These are phyloP conservation scores for Aspergillus ellipticus DNA, from an alignment of 495 filamentous ascomycete species.

Conservation along the genomic window DNA sequence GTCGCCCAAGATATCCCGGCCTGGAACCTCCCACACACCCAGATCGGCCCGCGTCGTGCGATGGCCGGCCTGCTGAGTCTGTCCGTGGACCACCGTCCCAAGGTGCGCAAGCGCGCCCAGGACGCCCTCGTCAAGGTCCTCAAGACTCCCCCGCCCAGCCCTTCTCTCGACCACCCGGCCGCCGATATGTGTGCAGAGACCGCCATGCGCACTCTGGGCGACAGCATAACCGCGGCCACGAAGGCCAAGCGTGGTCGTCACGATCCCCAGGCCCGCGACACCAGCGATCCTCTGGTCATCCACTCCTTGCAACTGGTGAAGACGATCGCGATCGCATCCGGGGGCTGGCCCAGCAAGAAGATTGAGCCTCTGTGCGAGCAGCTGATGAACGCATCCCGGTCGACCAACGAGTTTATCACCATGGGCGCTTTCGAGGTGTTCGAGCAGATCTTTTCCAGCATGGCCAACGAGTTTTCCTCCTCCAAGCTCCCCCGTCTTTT, in stretches of 20 bases:
- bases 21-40: conserved; percentile 80
- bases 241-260: conserved; percentile 59
- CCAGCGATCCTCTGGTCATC: conserved; percentile 77
- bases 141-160: conserved; percentile 78
- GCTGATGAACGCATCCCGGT: conserved; percentile 78
- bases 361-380: conserved; percentile 88
- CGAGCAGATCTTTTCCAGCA: conserved; percentile 88
- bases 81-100: conserved; percentile 83
- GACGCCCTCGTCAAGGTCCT: conserved; percentile 83
- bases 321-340: conserved; percentile 76
- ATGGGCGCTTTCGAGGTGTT: conserved; percentile 96
- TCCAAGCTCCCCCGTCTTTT: conserved; percentile 84
- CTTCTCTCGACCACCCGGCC: conserved; percentile 86
- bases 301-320: conserved; percentile 90
- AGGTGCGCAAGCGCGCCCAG: conserved; percentile 91
- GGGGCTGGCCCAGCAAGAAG: conserved; percentile 96
- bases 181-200: conserved; percentile 94
- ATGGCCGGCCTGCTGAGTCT: conserved; percentile 81
- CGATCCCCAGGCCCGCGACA: conserved; percentile 42
- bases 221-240: conserved; percentile 58
- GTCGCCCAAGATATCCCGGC: conserved; percentile 80
- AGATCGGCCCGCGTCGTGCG: conserved; percentile 84
- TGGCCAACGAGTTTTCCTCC: conserved; percentile 80
- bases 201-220: conserved; percentile 69
- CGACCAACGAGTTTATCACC: conserved; percentile 89